These are phyloP conservation scores for Euphrasia arctica DNA, from an alignment of 305 asterid genomes.

Conservation along the genomic window DNA sequence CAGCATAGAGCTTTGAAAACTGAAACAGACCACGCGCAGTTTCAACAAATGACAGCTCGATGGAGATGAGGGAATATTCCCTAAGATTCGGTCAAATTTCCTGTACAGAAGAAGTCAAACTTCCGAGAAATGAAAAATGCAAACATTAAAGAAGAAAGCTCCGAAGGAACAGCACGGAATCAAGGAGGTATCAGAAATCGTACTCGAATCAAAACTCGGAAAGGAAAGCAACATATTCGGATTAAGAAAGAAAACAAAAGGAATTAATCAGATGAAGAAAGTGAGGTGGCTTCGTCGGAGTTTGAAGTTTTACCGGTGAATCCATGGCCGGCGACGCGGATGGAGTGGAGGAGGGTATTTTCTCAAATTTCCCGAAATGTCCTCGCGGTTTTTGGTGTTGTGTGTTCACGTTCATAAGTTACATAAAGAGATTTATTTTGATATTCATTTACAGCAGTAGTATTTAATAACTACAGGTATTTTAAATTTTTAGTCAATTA, in stretches of 20 bases:
- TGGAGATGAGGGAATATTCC: slow-evolving; percentile 10
- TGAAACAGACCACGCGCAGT: slow-evolving; percentile 7
- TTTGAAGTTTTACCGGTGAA: slow-evolving; percentile 20
- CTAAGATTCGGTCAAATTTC: slow-evolving; percentile 21
- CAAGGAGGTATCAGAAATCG: slow-evolving; percentile 16
- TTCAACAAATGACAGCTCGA: slow-evolving; percentile 24
- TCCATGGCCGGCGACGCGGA: not conserved
- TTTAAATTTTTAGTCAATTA: too few relatives aligned
- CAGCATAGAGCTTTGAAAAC: slow-evolving; percentile 25
- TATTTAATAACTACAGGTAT: too few relatives aligned
- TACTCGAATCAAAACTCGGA: slow-evolving; percentile 2
- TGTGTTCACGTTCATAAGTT: too few relatives aligned
- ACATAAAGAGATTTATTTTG: too few relatives aligned
- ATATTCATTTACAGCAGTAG: too few relatives aligned
- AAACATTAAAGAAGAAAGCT: not conserved
- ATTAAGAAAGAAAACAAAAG: slow-evolving; percentile 17
- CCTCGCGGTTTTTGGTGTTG: not conserved
- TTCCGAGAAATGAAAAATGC: not conserved
- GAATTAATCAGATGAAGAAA: slow-evolving; percentile 18
- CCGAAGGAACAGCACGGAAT: slow-evolving; percentile 2
- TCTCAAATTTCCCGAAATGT: not conserved
- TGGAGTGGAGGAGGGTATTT: not conserved
- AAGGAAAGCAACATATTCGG: not conserved
- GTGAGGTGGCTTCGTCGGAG: slow-evolving; percentile 1
- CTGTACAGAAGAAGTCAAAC: slow-evolving; percentile 12